Base-by-base conservation (phyloP, 805 yeast genomes). In the Wickerhamiella allomyrinae region DNA sequence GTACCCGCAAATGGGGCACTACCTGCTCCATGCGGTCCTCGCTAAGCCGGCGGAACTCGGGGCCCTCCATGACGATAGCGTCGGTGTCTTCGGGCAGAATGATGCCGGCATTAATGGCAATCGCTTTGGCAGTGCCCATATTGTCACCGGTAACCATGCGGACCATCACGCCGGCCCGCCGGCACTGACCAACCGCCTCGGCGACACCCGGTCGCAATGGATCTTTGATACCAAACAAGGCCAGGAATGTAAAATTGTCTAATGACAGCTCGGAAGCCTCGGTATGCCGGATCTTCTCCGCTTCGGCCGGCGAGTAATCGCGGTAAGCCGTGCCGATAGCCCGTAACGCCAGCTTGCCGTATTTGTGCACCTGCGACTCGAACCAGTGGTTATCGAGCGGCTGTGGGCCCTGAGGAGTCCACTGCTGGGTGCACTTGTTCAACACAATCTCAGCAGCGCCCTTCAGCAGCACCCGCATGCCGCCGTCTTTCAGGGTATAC, bases 111-210 rank as follows among this genome's bases (percentile, higher is more conserved):
- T 78, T 79, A 46, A 70, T 66, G 2, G 96, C 85, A 51, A 91
- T 91, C 0, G 97, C 93, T 49, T 74, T 76, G 5, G 98, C 99
- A 2, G 99, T 91, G 35, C 76, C 63, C 44, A 89, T 59, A 57
- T 89, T 89, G 60, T 91, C 99, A 60, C 99, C 99, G 17, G 99
- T 91, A 36, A 91, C 96, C 98, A 91, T 91, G 51, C 95, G 72
- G 15, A 91, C 97, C 20, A 80, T 73, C 20, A 91, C 97, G 44
- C 98, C 97, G 1, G 98, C 97, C 25, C 67, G 67, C 51, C 75
- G 77, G 64, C 98, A 91, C 56, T 80, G 79, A 31, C 69, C 67
- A 22, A 91, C 95, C 1, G 98, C 94, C 34, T 79, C 77, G n/a
- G 76, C 70, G 8, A 91, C 97, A 48, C 95, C 96, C 5, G 71